Percentiles rank a stretch among this genome's conserved stretches.
Conservation (phyloP, 495 filamentous ascomycete species). For the Annulohypoxylon stygium region DNA sequence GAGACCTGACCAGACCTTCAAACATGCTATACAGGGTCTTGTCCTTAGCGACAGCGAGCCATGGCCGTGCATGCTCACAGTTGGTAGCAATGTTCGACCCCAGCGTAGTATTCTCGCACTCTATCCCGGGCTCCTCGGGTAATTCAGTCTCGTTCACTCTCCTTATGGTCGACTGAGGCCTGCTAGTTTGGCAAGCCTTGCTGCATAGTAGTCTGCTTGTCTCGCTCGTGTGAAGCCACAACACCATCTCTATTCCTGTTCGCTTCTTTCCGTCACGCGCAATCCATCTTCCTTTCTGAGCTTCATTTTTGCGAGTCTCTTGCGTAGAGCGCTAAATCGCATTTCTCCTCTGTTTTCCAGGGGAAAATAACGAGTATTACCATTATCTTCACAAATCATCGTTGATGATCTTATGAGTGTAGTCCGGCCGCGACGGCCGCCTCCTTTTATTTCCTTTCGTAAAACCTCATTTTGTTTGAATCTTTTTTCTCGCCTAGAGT, state of each 20-base stretch:
- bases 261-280: slow-evolving; percentile 30
- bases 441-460: slow-evolving; percentile 52
- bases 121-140: slow-evolving; percentile 13
- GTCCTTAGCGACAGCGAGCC: slow-evolving; percentile 31
- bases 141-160: slow-evolving; percentile 6
- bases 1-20: slow-evolving; percentile 49
- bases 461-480: slow-evolving; percentile 44
- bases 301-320: slow-evolving; percentile 50
- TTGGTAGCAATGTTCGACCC: slow-evolving; percentile 16
- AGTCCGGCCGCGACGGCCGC: slow-evolving; percentile 58
- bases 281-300: slow-evolving; percentile 48
- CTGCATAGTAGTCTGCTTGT: slow-evolving; percentile 33
- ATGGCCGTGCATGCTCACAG: slow-evolving; percentile 34
- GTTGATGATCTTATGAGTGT: slow-evolving; percentile 60
- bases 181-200: slow-evolving; percentile 6
- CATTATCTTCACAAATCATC: slow-evolving; percentile 35
- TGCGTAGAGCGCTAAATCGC: slow-evolving; percentile 51
- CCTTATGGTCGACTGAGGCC: slow-evolving; percentile 13
- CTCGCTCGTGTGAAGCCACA: slow-evolving; percentile 36
- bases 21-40: slow-evolving; percentile 55
- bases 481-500: slow-evolving; percentile 41
- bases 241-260: slow-evolving; percentile 28
- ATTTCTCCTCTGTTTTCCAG: slow-evolving; percentile 35
- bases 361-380: slow-evolving; percentile 33
- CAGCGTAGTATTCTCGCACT: slow-evolving; percentile 26